Evolutionary conservation across 2,329 filamentous ascomycete genomes (phyloP), one percentile per base, ranked within the genome.

Genomic region (Ophiostoma novo-ulmi): DNA sequence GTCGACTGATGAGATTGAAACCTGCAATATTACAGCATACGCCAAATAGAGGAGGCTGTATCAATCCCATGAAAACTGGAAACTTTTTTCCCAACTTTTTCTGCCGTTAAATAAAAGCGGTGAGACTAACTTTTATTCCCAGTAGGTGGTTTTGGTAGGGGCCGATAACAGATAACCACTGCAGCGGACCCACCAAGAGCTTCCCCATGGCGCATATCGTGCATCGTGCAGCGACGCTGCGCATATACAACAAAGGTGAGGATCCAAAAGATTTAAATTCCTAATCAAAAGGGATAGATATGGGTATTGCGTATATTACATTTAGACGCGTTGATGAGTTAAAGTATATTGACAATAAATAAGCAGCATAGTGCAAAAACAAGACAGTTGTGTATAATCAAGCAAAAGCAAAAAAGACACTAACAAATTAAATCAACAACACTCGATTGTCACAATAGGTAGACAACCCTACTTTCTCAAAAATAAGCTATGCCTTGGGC

Each of bases 101-200:
- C 72, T 73, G 72, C 72, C 72, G 67, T 20, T 41, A 69, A 70
- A 69, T 69, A 69, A 70, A 73, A 70, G 72, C 72, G 72, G 72
- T 73, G 48, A 70, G 36, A 3, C 13, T 20, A 39, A 66, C n/a
- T 17, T 31, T 67, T 31, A 11, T 3, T 39, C 4, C 8, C 6
- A 58, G 52, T 58, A 58, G 22, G 52, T 26, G 52, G 52, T 22
- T 58, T 58, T 26, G 3, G 63, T 35, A 64, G 61, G 31, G 36
- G 35, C 63, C 35, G 63, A 65, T 65, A 65, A 26, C 58, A 63
- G 63, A 65, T 65, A 65, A 39, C 63, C 35, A 26, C 26, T 63
- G 26, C 6, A 20, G 11, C 14, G 58, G 26, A 35, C 26, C 58
- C 58, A 63, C 26, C 11, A 35, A 4, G 6, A 63, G 26, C 58